Evolutionary conservation across 2,329 filamentous ascomycete species (phyloP), one percentile per base, ranked within the genome.

Genomic region (Blastomyces gilchristii): DNA sequence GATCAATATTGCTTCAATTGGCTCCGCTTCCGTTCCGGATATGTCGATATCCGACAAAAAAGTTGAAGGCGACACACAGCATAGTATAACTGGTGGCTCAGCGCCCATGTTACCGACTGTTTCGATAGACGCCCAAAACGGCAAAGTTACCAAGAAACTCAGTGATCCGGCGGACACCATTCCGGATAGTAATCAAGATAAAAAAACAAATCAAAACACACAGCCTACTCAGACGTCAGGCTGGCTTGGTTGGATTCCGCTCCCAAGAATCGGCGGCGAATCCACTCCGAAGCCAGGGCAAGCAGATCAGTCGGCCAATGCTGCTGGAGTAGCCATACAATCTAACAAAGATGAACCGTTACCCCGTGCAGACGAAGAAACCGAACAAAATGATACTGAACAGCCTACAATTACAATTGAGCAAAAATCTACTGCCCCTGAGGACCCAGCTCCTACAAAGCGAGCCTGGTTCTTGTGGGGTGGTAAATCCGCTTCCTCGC

Each of bases 401-500:
- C 31, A 43, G 28, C 47, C 47, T n/a, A 28, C 60, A 53, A 14
- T 58, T 63, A 56, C 64, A 67, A 22, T 60, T 61, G 53, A 64
- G 49, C 41, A 63, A 4, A 41, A 43, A 25, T 31, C 47, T 28
- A 31, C 34, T 14, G 16, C n/a, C 8, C 34, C 45, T 11, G 34
- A 18, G 9, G 31, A 18, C 31, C 22, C 70, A 3, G 66, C 61
- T 14, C 63, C 73, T 37, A 72, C 73, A 49, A 79, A 75, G 63
- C 72, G 75, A 60, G 77, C 76, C 53, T 79, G 76, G 78, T 70
- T 78, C 63, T 76, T 79, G 72, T 78, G 74, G 77, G 73, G 73
- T 63, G 73, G 73, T 53, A 67, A 69, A 14, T 66, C 67, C 31
- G 65, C 70, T 31, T 60, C 68, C 31, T 66, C 61, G 34, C 72